Evolutionary conservation across 2,329 filamentous ascomycete species (phyloP), one percentile per base, ranked within the genome.

Genomic region (Mycosphaerella sp.): DNA sequence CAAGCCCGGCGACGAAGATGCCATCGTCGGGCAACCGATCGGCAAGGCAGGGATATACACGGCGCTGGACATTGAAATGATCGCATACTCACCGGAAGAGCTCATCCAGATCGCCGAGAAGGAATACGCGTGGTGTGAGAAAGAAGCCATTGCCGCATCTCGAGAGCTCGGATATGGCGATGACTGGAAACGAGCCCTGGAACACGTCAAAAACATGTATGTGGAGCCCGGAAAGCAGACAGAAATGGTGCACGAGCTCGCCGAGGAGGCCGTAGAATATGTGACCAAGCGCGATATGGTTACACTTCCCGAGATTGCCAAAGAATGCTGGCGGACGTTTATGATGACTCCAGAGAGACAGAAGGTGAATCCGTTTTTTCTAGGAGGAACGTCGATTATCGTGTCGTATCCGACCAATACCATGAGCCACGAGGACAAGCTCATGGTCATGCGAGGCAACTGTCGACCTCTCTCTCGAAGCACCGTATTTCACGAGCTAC

Each of bases 401-500:
- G 78, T 83, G 2, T 78, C 80, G 0, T 83, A 81, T 51, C 80
- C 80, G 12, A 79, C 76, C 3, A 66, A 71, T 0, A 71, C 68
- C 29, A 82, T 81, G 78, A 59, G 67, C 4, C 78, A 82, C 58
- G 73, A 72, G 14, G 71, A 76, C 34, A 84, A 83, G 66, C 63
- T 78, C 59, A 83, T 82, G 80, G 76, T 76, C 50, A 77, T 83
- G 74, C 75, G 80, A 14, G 78, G 79, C 9, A 83, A 83, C 66
- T 82, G 80, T 60, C 72, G 73, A 1, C 77, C 80, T 61, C 81
- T 82, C 65, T 71, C 78, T 4, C 75, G 77, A 1, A 78, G 80
- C 5, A 83, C 80, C 0, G 80, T 80, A 1, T 83, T 83, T 61
- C 80, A 83, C 63, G 80, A 83, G 65, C 76, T 83, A 66, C 78